phyloP scores from a whole-genome alignment of 495 filamentous ascomycete species.

The Hypoxylon fragiforme region DNA sequence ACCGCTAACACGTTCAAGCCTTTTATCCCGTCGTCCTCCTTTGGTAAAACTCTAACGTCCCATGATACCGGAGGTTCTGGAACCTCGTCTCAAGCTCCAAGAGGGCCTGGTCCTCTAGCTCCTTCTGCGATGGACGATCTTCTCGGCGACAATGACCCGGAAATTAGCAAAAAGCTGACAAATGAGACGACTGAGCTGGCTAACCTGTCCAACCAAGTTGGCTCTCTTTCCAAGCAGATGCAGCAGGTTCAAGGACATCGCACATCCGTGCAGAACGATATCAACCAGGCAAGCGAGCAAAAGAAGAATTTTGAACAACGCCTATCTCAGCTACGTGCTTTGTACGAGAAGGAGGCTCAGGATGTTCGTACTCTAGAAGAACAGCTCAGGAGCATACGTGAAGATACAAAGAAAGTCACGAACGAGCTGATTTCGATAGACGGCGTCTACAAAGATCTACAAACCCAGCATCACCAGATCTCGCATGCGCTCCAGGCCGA shows the following conservation, averaged over 20 bases:
- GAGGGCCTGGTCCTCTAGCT: conserved; percentile 45
- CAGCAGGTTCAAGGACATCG: conserved; percentile 85
- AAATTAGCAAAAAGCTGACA: conserved; percentile 82
- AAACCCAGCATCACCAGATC: conserved; percentile 79
- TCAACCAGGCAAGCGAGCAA: conserved; percentile 76
- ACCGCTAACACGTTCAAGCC: conserved; percentile 73
- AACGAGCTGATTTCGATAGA: conserved; percentile 81
- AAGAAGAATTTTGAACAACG: conserved; percentile 91
- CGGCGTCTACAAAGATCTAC: conserved; percentile 78
- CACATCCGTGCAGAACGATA: conserved; percentile 71
- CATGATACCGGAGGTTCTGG: conserved; percentile 76
- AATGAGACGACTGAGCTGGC: conserved; percentile 92
- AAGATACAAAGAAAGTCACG: conserved; percentile 80
- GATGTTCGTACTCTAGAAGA: conserved; percentile 84
- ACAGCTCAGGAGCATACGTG: conserved; percentile 70
- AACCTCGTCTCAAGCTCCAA: conserved; percentile 43
- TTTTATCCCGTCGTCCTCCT: conserved; percentile 87
- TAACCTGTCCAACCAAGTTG: conserved; percentile 93
- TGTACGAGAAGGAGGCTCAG: conserved; percentile 92
- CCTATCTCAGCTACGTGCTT: conserved; percentile 75
- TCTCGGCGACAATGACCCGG: conserved; percentile 90
- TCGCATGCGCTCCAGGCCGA: conserved; percentile 76
- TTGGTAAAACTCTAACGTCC: conserved; percentile 79
- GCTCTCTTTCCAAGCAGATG: conserved; percentile 87
- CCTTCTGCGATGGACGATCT: conserved; percentile 76